Evolutionary conservation across 2,329 filamentous ascomycete species (phyloP), one percentile per base, ranked within the genome.

Genomic region (Arthroderma sp.): DNA sequence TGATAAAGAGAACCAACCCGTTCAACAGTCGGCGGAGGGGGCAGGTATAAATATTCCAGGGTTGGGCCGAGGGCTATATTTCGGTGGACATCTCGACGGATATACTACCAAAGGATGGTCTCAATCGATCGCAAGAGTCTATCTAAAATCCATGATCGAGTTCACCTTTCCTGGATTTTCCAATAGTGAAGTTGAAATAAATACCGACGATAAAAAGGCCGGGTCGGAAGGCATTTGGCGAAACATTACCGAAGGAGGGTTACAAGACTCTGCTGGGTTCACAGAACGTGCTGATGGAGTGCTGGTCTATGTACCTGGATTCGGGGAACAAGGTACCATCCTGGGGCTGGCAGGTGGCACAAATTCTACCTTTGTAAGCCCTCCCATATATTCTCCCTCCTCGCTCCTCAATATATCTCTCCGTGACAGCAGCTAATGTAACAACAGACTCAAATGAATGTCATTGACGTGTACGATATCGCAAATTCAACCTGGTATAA

Each of bases 401-500:
- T 7, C 2, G 10, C 22, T n/a, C 10, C 9, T 6, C n/a, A 33
- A 5, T 9, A 44, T 6, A 15, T 11, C 8, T 2, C 8, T 29
- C 4, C 38, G 31, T 41, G 31, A 41, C 22, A 29, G 6, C 37
- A 9, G 3, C 8, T 22, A 30, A 7, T 30, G 29, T 36, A 40
- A 22, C 15, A 22, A 22, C 15, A 73, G 70, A 75, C 73, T 0
- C 69, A 72, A 10, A 87, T 89, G 66, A 86, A 79, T 40, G 72
- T 75, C 10, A 80, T 88, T 34, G 81, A 88, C 52, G 76, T 89
- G n/a, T 91, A 85, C 59, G 85, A 91, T 55, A 75, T 89, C 46
- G 81, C 75, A 3, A 73, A 64, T 29, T 70, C 74, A 2, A 73
- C 69, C 5, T 91, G 85, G 85, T 85, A 83, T 57, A 80, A 78